Conservation (phyloP, 306 rosid species). For the Senna siamea region DNA sequence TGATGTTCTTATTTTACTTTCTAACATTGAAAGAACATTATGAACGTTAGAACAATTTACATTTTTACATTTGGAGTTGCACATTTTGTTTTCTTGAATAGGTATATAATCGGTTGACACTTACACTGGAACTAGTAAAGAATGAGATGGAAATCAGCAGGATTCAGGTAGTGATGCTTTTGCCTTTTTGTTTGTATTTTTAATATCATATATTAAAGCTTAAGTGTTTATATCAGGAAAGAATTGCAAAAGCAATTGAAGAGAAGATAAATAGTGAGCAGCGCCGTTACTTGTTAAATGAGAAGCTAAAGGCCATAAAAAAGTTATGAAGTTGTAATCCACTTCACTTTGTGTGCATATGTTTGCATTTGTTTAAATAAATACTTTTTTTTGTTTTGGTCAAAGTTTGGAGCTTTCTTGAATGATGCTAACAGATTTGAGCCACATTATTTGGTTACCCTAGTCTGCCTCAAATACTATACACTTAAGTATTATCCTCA, state of each 20-base stretch:
- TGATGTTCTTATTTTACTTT: background rate
- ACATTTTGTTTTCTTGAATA: conserved; percentile 42
- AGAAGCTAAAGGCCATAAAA: conserved; percentile 97
- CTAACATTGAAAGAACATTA: conserved; percentile 9
- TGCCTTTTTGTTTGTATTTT: conserved; percentile 14
- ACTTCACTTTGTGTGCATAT: background rate
- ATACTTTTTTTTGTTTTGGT: background rate
- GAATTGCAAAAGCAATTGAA: conserved; percentile 97
- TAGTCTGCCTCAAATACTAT: background rate
- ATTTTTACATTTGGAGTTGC: conserved; percentile 24
- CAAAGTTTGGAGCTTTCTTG: background rate
- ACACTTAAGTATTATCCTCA: background rate
- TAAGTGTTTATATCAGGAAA: conserved; percentile 62
- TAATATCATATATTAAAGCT: conserved; percentile 29
- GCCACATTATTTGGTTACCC: background rate
- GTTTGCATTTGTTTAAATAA: background rate
- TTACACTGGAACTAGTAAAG: conserved; percentile 87
- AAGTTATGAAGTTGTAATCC: conserved; percentile 52
- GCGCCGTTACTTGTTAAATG: conserved; percentile 88
- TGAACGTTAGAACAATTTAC: conserved; percentile 6
- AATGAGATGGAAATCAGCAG: conserved; percentile 97
- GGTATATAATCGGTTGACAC: conserved; percentile 86
- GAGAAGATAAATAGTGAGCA: conserved; percentile 97
- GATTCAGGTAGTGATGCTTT: conserved; percentile 71
- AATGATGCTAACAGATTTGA: background rate